Base-by-base conservation (phyloP, 345 rosid genomes). In the Pseudoturritis turrita region DNA sequence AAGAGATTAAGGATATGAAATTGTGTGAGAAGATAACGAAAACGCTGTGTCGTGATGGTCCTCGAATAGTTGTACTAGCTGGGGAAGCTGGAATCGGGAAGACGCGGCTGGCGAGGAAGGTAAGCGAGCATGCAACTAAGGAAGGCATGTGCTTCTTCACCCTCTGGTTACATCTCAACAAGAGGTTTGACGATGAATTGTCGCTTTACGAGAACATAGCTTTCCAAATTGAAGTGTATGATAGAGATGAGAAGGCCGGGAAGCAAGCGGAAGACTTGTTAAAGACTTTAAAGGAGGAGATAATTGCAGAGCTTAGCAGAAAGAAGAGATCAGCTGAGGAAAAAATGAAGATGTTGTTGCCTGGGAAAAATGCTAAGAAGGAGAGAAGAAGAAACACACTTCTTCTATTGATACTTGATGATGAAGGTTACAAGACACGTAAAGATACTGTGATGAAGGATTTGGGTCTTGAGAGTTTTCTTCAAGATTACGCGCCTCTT, bases 321-420 rank as follows among this genome's bases (percentile, higher is more conserved):
- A 41, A 56, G 33, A 41, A 28, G 53, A 35, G 6, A 47, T 7
- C 10, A 7, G 23, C 25, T 10, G 18, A 2, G 10, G 13, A 49
- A 4, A 11, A 21, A 4, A 12, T 4, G n/a, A 21, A 21, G 14
- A 5, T n/a, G 2, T 0, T 36, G 40, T 8, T 36, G 19, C 7
- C 22, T 15, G 49, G 17, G 25, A 14, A 46, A 53, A 13, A 14
- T 8, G 59, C 22, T 14, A 53, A 53, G 35, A 28, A 10, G 40
- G 39, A 57, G 26, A 39, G 23, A 49, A 35, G 25, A 49, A 35
- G 51, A 37, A 5, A 39, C 8, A 37, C 3, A 49, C 6, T 7
- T 5, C 60, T 85, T 73, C 59, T 85, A 9, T 58, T 84, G 29
- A 67, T 83, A 51, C 54, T 84, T 62, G 85, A 83, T 57, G 85